Base-by-base conservation (phyloP, 2,329 filamentous ascomycete species). In the Venturiaceae sp. region DNA sequence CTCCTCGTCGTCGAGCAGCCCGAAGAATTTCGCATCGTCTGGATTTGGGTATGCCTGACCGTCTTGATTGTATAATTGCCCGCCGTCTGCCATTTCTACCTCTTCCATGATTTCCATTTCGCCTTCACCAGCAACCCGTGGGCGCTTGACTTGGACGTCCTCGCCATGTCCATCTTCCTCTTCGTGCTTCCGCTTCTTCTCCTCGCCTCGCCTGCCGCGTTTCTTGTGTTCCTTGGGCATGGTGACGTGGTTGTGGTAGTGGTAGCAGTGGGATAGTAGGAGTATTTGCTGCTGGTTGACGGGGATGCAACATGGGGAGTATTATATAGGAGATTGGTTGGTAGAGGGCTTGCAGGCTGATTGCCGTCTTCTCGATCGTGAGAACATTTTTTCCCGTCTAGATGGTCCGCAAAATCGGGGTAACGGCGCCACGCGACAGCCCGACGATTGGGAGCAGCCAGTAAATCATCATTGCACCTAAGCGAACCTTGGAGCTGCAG, bases 1-100 rank as follows among this genome's bases (percentile, higher is more conserved):
- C 76, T 99, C 94, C 64, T 95, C 84, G 58, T 95, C 87, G 66
- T 90, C 88, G 28, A 99, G 85, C 78, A 96, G 86, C 63, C 94
- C 94, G 66, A 95, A 97, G 76, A 96, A 99, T 59, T 89, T 85
- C 64, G 79, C 83, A 60, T 90, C 88, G 9, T 72, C 73, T 2
- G 66, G 68, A 36, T 67, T 11, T 57, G 59, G 57, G 59, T 46
- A 33, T 60, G 61, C 58, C 44, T 69, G 66, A 26, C 62, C 65
- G 14, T 60, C 52, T 11, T 55, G 32, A 11, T 9, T 28, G 30
- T 60, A 58, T 16, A 14, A 21, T 30, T 50, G 44, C 26, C 19
- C 44, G 21, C n/a, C 46, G 7, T 26, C 52, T 53, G 64, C 63
- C 47, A 19, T 23, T 30, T 66, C 66, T 55, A 63, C 61, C 8